Percentiles rank a stretch among this genome's conserved stretches.
phyloP scores from a whole-genome alignment of 768 basidiomycete genomes.

The Boletus tylopilopsis region DNA sequence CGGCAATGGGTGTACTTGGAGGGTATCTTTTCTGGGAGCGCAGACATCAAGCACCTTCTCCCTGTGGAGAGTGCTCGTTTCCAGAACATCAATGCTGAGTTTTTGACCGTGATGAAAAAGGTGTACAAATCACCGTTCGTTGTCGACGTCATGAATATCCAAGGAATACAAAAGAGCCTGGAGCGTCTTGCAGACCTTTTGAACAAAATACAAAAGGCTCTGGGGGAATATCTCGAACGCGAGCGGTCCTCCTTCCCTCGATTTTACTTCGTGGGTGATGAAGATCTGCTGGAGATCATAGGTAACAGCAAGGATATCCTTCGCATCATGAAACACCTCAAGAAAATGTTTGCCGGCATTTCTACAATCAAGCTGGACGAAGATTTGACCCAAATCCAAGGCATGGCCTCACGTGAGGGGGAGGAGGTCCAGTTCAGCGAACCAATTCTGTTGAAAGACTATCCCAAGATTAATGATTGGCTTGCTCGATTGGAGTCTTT shows the following conservation, averaged over 20 bases:
- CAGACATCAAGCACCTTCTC: slow-evolving; percentile 98
- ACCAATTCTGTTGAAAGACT: slow-evolving; percentile 86
- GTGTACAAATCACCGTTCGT: slow-evolving; percentile 99
- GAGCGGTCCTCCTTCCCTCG: slow-evolving; percentile 98
- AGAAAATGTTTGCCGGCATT: slow-evolving; percentile 99
- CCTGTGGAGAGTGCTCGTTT: slow-evolving; percentile 98
- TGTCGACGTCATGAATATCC: slow-evolving; percentile 94
- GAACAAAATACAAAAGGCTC: slow-evolving; percentile 98
- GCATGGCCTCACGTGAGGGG: slow-evolving; percentile 94
- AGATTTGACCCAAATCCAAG: slow-evolving; percentile 82
- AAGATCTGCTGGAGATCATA: slow-evolving; percentile 97
- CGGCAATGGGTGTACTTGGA: slow-evolving; percentile 99
- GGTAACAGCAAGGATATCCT: slow-evolving; percentile 99
- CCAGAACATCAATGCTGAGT: slow-evolving; percentile 97
- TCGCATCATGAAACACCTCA: slow-evolving; percentile 98
- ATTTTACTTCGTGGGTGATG: slow-evolving; percentile 99
- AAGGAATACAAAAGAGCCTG: slow-evolving; percentile 92
- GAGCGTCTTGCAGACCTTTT: slow-evolving; percentile 95
- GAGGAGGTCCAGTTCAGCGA: slow-evolving; percentile 86
- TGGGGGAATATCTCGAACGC: slow-evolving; percentile 97
- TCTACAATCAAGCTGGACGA: slow-evolving; percentile 86
- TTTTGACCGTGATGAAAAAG: slow-evolving; percentile 98
- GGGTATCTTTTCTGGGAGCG: slow-evolving; percentile 99
- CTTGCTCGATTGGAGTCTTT: slow-evolving; percentile 85
- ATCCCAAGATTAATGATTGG: slow-evolving; percentile 99